Base-by-base conservation (phyloP, 2,329 filamentous ascomycete species). In the Stemphylium beticola region DNA sequence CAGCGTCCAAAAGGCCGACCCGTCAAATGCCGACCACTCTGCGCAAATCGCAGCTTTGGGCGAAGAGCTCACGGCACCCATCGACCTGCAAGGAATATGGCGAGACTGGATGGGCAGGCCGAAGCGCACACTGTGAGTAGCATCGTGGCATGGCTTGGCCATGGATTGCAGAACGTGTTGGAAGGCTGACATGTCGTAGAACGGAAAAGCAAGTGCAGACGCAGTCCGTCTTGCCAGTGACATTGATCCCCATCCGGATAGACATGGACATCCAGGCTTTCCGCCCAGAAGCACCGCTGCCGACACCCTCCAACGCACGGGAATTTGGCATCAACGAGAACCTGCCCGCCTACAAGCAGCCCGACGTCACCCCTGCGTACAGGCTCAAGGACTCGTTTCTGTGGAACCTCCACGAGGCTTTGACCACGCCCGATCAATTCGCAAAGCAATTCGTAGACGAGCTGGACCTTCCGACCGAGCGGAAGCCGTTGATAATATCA, bases 371-470 rank as follows among this genome's bases (percentile, higher is more conserved):
- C 12, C 87, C 92, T 0, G 89, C 91, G 3, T 97, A 92, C 76
- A 87, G 95, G 59, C 82, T 99, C 53, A 92, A 96, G 68, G 95
- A 99, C 67, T 89, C 91, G n/a, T 98, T 99, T 68, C 79, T 97
- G 47, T 99, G 95, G 95, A 99, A 99, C 68, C 82, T 99, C 12
- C 93, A 98, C 76, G 95, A 99, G 78, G 90, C 91, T 0, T 81
- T 97, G 54, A 90, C 93, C 46, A 99, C 95, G 0, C 96, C 95
- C 0, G 95, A 99, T 71, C 90, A 96, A 70, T 99, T 98, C 73
- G 95, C 95, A n/a, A 85, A 90, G 65, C 87, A 85, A 1, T 86
- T 98, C 62, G 93, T 96, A 1, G 91, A 96, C 61, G 95, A 99
- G 72, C 83, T 99, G 37, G 95, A 99, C 73, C 84, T 99, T 37